Evolutionary conservation across 257 asterid genomes (phyloP), one percentile per base, ranked within the genome.

Genomic region (Paulownia fortunei): DNA sequence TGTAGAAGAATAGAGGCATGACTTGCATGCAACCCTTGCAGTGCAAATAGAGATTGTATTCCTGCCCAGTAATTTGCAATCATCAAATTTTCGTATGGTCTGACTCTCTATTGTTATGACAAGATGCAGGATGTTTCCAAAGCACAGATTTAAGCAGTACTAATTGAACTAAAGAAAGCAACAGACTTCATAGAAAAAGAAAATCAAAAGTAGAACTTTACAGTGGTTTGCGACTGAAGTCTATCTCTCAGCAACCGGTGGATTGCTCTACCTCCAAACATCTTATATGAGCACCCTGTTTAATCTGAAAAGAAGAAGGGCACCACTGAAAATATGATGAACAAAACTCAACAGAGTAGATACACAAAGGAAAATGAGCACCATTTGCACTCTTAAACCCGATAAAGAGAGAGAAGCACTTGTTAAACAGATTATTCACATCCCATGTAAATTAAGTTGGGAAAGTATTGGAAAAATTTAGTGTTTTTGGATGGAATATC

Each of bases 181-280:
- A 74, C 47, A 76, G 23, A 73, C 7, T 44, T 23, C 62, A 70
- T 12, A 34, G 30, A 71, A 69, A 64, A 34, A n/a, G 6, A 58
- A 65, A 26, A 58, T 26, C 2, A 39, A 73, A 42, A 56, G 18
- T 32, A 78, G 51, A 44, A 69, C n/a, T 36, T 80, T 81, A 87
- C 87, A 77, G 79, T 39, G 83, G 76, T 78, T 66, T 82, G 81
- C 9, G 87, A 83, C 21, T 82, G 88, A 82, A 87, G 83, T 71
- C 74, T 85, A 77, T 86, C 86, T 46, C 78, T 85, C 84, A 87
- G 79, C 82, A 85, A 82, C 80, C 82, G 74, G 55, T 80, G 86
- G 69, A 89, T 62, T 47, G 84, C 86, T 87, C 87, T 83, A 80
- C 88, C 85, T 67, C 93, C 84, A 72, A 84, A 84, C 91, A 89